These are phyloP conservation scores for Talaromyces rugulosus DNA, from an alignment of 2,329 filamentous ascomycete genomes.

Conservation along the genomic window DNA sequence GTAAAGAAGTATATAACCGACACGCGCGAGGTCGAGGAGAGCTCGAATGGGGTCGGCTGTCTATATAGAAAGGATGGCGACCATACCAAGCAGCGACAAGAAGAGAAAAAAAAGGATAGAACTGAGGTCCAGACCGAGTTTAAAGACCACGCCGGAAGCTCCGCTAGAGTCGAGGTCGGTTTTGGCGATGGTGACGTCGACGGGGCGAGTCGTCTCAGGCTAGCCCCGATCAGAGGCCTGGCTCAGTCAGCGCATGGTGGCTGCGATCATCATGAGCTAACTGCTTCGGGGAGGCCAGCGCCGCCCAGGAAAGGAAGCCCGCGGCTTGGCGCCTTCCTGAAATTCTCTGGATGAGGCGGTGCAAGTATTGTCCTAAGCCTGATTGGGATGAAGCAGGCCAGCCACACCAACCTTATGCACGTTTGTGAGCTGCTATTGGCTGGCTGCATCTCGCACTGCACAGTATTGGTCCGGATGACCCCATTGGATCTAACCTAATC, in stretches of 20 bases:
- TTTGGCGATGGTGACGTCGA: slow-evolving; percentile 28
- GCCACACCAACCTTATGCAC: background rate
- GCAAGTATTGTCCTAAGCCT: background rate
- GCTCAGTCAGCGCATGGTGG: background rate
- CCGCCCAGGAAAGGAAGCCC: background rate
- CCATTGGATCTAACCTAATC: background rate
- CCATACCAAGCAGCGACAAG: background rate
- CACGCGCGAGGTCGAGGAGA: background rate
- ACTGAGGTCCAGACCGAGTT: slow-evolving; percentile 9
- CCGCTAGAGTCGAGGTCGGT: background rate
- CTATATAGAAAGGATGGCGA: background rate
- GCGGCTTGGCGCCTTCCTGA: background rate
- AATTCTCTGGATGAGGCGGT: background rate
- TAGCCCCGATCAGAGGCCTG: background rate
- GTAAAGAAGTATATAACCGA: background rate
- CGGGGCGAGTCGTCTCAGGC: slow-evolving; percentile 4
- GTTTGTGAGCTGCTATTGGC: background rate
- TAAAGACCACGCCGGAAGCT: background rate
- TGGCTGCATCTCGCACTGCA: background rate
- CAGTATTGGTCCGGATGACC: background rate
- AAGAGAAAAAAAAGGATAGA: background rate
- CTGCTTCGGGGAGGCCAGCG: background rate
- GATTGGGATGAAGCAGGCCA: background rate
- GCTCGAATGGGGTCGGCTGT: background rate
- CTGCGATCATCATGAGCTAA: background rate